Conservation (phyloP, 2,329 filamentous ascomycete species). For the Microascus cirrosus region DNA sequence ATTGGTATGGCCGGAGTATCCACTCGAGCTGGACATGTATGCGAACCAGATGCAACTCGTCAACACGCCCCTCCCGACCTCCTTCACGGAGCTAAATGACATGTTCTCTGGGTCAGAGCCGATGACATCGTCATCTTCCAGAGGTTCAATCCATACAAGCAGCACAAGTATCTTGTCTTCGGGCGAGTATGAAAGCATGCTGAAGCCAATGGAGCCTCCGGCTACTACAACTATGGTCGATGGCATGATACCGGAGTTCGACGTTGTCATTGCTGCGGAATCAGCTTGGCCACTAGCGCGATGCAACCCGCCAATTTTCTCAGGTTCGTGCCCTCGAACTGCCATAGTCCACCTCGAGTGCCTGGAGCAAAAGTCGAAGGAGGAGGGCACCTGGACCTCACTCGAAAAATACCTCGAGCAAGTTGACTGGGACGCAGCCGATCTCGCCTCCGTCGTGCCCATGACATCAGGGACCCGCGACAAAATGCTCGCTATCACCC, state of each 20-base stretch:
- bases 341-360: conserved; percentile 39
- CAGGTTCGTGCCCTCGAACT: conserved; percentile 33
- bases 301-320: conserved; percentile 34
- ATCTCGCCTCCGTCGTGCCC: conserved; percentile 30
- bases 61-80: conserved; percentile 21
- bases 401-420: conserved; percentile 29
- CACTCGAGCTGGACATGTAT: conserved; percentile 31
- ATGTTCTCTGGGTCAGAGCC: conserved; percentile 29
- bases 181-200: conserved; percentile 20
- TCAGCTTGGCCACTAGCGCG: conserved; percentile 38
- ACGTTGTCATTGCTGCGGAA: conserved; percentile 34
- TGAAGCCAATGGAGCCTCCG: conserved; percentile 19
- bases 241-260: conserved; percentile 28
- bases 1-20: conserved; percentile 30
- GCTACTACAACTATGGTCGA: conserved; percentile 14
- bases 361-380: conserved; percentile 35
- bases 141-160: conserved; percentile 31
- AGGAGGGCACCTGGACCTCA: conserved; percentile 32
- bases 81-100: conserved; percentile 28
- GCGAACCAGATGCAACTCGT: conserved; percentile 18
- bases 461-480: conserved; percentile 44
- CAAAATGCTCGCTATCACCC: conserved; percentile 60
- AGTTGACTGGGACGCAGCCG: conserved; percentile 21
- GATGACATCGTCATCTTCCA: conserved; percentile 26
- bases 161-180: conserved; percentile 34